A percentile compares a stretch with the other conserved stretches of the same genome.
Evolutionary conservation across 1,284 basidiomycete genomes (phyloP).

Genomic region (Peniophora sp.): DNA sequence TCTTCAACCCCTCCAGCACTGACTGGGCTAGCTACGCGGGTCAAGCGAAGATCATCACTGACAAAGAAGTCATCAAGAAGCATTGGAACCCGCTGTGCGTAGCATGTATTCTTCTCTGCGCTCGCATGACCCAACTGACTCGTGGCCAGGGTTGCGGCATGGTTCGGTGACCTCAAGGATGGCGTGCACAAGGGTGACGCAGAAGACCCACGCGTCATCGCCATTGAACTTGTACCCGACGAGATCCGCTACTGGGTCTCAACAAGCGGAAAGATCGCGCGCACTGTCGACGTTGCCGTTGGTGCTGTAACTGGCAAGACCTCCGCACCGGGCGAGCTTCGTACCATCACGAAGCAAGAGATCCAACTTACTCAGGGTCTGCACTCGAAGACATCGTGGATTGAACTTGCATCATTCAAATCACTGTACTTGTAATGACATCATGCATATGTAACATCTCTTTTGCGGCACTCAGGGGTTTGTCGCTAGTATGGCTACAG

Average conservation of each 20-base stretch:
- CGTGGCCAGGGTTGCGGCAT: conserved; percentile 50
- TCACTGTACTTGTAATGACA: background rate
- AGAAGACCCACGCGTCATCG: conserved; percentile 72
- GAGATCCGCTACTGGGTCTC: conserved; percentile 78
- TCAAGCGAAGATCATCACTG: conserved; percentile 57
- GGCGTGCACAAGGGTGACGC: conserved; percentile 80
- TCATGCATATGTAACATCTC: background rate
- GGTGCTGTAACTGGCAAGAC: conserved; percentile 47
- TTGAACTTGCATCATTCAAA: background rate
- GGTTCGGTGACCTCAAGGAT: conserved; percentile 85
- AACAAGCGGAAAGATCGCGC: conserved; percentile 35
- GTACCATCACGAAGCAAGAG: conserved; percentile 54
- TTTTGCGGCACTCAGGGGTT: background rate
- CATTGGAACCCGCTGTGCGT: conserved; percentile 59
- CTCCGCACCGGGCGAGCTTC: conserved; percentile 55
- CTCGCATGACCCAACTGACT: too few species aligned
- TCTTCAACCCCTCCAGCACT: conserved; percentile 65
- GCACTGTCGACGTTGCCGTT: conserved; percentile 43
- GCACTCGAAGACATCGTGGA: conserved; percentile 21
- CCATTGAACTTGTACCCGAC: conserved; percentile 77
- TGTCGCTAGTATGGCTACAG: conserved; percentile 32
- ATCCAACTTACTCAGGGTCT: conserved; percentile 29
- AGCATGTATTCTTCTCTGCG: background rate
- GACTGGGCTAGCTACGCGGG: conserved; percentile 85
- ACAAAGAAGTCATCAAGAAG: conserved; percentile 59